Conservation (phyloP, 257 asterid species). For the Salvia rosmarinus region DNA sequence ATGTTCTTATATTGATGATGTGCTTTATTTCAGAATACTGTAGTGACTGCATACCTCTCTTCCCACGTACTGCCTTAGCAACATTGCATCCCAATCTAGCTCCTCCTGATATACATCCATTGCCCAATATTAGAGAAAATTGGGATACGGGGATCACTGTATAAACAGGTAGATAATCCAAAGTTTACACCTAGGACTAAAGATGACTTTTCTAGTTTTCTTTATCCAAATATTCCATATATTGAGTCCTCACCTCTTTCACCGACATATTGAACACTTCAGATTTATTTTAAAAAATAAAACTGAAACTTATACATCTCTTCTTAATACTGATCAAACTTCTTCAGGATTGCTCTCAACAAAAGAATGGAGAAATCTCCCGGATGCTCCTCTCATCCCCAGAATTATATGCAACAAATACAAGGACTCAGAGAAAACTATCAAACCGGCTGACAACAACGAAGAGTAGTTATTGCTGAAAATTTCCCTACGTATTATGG, state of each 20-base stretch:
- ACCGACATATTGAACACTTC: neutral
- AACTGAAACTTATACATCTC: neutral
- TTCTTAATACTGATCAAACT: neutral
- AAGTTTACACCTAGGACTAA: conserved; percentile 5
- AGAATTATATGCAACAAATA: neutral
- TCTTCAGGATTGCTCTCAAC: conserved; percentile 8
- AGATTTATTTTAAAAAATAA: neutral
- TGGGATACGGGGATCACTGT: conserved; percentile 13
- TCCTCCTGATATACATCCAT: conserved; percentile 62
- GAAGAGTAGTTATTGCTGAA: conserved; percentile 1
- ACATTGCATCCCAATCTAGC: conserved; percentile 70
- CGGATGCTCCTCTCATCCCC: conserved; percentile 15
- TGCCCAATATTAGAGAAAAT: conserved; percentile 37
- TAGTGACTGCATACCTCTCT: conserved; percentile 68
- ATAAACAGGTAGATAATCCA: conserved; percentile 13
- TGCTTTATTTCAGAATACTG: neutral
- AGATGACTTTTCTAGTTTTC: neutral
- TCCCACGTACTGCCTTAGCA: conserved; percentile 76
- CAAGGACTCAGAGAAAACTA: neutral
- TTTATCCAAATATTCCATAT: neutral
- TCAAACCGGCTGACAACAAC: neutral
- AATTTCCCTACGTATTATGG: conserved; percentile 5
- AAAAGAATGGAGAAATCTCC: conserved; percentile 6
- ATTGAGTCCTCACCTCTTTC: neutral
- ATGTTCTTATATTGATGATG: conserved; percentile 8